phyloP scores from a whole-genome alignment of 306 rosid species.

The Acmispon strigosus region DNA sequence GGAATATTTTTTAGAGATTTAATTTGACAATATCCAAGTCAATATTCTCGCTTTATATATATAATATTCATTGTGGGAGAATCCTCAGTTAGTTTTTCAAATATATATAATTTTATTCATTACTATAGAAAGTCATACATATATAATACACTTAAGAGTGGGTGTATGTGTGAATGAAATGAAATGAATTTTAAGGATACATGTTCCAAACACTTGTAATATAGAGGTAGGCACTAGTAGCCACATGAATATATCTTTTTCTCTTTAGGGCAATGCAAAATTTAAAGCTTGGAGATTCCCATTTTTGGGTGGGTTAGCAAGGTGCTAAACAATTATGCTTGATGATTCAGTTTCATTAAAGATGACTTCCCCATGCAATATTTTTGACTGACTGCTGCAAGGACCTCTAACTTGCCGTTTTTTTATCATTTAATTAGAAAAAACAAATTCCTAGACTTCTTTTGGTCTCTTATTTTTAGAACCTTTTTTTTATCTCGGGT shows the following conservation, averaged over 20 bases:
- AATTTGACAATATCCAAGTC: neutral
- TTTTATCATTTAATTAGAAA: conserved; percentile 20
- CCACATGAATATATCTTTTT: neutral
- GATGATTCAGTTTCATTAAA: conserved; percentile 28
- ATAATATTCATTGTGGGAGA: neutral
- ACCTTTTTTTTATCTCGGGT: neutral
- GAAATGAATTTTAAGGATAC: neutral
- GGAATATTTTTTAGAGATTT: neutral
- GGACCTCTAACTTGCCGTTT: conserved; percentile 15
- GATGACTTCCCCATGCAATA: conserved; percentile 1
- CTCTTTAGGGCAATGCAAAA: conserved; percentile 3
- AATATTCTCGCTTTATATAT: neutral
- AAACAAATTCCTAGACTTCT: conserved; percentile 27
- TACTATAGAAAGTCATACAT: too few species aligned
- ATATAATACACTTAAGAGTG: neutral
- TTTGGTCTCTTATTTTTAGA: conserved; percentile 25
- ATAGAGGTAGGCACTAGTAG: too few species aligned
- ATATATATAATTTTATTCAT: neutral
- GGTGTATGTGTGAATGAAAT: neutral
- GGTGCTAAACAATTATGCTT: neutral
- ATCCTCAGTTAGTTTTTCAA: neutral
- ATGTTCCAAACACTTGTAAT: neutral
- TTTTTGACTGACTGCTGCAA: conserved; percentile 3
- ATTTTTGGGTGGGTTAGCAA: conserved; percentile 16
- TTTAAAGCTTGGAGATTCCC: conserved; percentile 8